These are phyloP conservation scores for Amanita subjunquillea DNA, from an alignment of 768 basidiomycete genomes.

Conservation along the genomic window DNA sequence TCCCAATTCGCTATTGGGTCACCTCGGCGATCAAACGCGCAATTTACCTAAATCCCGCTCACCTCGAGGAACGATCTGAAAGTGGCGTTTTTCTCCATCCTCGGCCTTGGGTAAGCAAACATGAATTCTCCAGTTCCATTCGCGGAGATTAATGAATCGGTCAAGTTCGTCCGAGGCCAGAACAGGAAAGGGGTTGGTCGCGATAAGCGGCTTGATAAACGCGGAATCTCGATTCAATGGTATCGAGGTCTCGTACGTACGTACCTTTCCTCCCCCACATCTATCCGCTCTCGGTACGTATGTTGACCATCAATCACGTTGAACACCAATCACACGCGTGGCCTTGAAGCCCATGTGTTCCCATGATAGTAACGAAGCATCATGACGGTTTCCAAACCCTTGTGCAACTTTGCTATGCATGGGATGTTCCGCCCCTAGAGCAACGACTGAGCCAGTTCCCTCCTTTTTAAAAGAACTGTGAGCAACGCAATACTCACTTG, in stretches of 20 bases:
- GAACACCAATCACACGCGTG: no score
- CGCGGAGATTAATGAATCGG: constrained; percentile 77
- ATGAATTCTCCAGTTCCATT: constrained; percentile 73
- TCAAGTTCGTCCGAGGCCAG: constrained; percentile 51
- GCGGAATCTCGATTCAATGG: constrained; percentile 53
- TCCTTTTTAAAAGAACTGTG: no score
- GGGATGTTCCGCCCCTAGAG: no score
- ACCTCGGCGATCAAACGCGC: neutral
- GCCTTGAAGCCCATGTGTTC: no score
- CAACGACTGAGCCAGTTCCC: no score
- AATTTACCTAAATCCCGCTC: constrained; percentile 12
- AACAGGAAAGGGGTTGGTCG: constrained; percentile 27
- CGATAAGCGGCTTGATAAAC: constrained; percentile 37
- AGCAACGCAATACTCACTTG: no score
- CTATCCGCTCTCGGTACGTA: no score
- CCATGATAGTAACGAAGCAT: no score
- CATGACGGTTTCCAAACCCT: no score
- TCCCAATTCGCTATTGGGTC: constrained; percentile 29
- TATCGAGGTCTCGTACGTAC: constrained; percentile 80
- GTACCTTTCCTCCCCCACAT: constrained; percentile 59
- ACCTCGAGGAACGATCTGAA: constrained; percentile 86
- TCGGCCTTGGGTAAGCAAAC: constrained; percentile 82
- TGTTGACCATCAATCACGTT: no score
- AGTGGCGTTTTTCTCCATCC: constrained; percentile 64
- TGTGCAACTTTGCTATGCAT: no score